Evolutionary conservation across 2,329 filamentous ascomycete genomes (phyloP), one percentile per base, ranked within the genome.

Genomic region (Pestalotiopsis sp.): DNA sequence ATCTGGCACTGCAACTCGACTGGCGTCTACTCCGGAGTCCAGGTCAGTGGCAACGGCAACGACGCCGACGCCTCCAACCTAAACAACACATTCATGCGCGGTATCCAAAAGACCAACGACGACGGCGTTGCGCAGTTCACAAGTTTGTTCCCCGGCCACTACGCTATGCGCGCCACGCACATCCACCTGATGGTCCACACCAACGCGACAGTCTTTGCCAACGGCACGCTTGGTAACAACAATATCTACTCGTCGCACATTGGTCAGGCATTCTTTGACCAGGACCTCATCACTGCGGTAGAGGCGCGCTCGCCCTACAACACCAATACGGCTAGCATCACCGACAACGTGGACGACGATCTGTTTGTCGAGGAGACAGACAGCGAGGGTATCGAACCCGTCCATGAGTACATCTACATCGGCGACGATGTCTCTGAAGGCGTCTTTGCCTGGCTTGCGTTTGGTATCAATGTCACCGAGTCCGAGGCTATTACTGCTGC

Each of bases 221-320:
- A 84, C 74, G 72, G 85, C 74, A 86, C 85, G 67, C 86, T 87
- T 70, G 77, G 78, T 52, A 39, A 39, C 13, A 85, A 83, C 70
- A 81, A 82, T 14, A 82, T 79, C 64, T 27, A 25, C 9, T 83
- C 87, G 68, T 84, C 86, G 6, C 89, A 92, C 78, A 83, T 91
- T 57, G 90, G 90, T 20, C 90, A 92, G 76, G 75, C 90, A 65
- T 92, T 89, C 83, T 89, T 90, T 76, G 88, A 91, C 76, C 86
- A 91, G 75, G 81, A 82, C 70, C 84, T 92, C 7, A 84, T 88
- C 72, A 73, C 74, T 27, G 71, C 7, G 38, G 4, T 14, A 4
- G 23, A 23, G 23, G 23, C 23, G 3, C 23, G 23, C 23, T 23
- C 23, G 3, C 23, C 23, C 23, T 2, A 23, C 23, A 23, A 23